Percentiles rank a stretch among this genome's conserved stretches.
phyloP scores from a whole-genome alignment of 495 filamentous ascomycete genomes.

The Margaritispora aquatica region DNA sequence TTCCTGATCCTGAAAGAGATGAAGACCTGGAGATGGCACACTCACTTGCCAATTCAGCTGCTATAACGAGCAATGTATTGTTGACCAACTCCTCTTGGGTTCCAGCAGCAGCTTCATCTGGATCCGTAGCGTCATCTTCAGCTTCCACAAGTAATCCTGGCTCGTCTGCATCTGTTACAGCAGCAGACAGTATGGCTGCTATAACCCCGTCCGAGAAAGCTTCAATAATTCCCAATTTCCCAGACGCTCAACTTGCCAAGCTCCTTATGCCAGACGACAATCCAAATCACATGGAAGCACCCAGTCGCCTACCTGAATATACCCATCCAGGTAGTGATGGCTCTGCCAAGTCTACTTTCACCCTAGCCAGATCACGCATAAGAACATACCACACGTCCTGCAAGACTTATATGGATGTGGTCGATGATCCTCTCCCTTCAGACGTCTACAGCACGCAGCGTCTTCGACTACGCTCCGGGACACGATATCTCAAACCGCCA shows the following conservation, averaged over 20 bases:
- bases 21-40: constrained; percentile 3
- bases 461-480: constrained; percentile 47
- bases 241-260: constrained; percentile 28
- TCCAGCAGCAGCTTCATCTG: neutral
- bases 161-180: neutral
- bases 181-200: neutral
- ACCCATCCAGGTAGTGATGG: constrained; percentile 40
- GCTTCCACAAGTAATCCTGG: neutral
- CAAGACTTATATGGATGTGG: constrained; percentile 59
- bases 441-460: constrained; percentile 37
- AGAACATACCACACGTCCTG: constrained; percentile 52
- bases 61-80: neutral
- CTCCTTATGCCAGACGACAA: constrained; percentile 31
- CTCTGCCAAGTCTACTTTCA: constrained; percentile 37
- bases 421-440: constrained; percentile 45
- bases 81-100: neutral
- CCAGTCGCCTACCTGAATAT: constrained; percentile 29
- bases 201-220: neutral
- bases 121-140: neutral
- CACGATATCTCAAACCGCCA: constrained; percentile 33
- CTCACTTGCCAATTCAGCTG: neutral
- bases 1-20: constrained; percentile 25
- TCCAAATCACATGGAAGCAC: constrained; percentile 31
- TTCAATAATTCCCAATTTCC: constrained; percentile 10
- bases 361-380: constrained; percentile 51